Base-by-base conservation (phyloP, 2,329 filamentous ascomycete species). In the Apiospora saccharicola region DNA sequence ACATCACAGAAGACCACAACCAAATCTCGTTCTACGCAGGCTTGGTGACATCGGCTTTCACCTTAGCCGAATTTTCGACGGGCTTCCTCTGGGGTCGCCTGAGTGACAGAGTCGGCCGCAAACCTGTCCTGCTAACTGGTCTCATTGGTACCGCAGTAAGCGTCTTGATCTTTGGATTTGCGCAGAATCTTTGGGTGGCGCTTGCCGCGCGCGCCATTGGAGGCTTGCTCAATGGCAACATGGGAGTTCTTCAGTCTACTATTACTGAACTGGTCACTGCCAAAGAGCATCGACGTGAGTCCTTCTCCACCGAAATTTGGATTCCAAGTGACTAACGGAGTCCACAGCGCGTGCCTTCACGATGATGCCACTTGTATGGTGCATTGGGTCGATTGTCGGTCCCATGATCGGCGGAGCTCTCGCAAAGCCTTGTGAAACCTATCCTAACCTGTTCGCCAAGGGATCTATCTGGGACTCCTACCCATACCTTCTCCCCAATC, bases 301-400 rank as follows among this genome's bases (percentile, higher is more conserved):
- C 37, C 19, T 41, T 8, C 10, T 6, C 30, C 30, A n/a, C 5
- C 30, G 1, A 4, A 64, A 37, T 1, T n/a, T 37, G 19, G 19
- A n/a, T 4, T 13, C 0, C 30, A 64, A 64, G 30, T 72, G 74
- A 71, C 79, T 82, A 76, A 85, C 77, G 67, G 61, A 72, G 68
- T 69, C 71, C 70, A 72, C 74, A 95, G 93, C 95, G 76, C 94
- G 94, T 77, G 96, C 96, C 69, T 99, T 97, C 84, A 94, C 96
- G 16, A 95, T 98, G 77, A 98, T 99, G 95, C 96, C 96, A 8
- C 94, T 98, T 81, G 94, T 98, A 37, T 99, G 96, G 96, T 98
- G 95, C 80, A 88, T 99, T 79, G 96, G 96, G 87, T 98, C 96
- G 41, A 98, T 98, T 78, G 88, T 98, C 76, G 96, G 96, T 46